Evolutionary conservation across 805 yeast species (phyloP), one percentile per base, ranked within the genome.

Genomic region (Suhomyces prunicola): DNA sequence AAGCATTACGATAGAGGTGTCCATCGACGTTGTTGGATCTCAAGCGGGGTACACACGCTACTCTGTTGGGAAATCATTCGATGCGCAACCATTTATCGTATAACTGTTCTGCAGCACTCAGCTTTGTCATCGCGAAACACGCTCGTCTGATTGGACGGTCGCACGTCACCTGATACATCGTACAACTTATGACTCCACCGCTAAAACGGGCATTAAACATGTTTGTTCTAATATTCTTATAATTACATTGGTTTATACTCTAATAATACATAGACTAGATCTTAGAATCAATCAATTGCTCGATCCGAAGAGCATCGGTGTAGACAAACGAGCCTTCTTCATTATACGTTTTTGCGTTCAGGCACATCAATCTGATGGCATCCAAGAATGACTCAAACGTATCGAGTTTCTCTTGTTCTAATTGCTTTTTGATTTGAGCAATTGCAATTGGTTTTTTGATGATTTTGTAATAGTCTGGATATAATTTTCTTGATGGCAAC

Each of bases 401-500:
- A 19, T 63, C 72, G 49, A 66, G 68, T 52, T 62, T 65, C 23
- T 68, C 74, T 47, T 66, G 68, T 31, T 75, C 73, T 50, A 85
- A 62, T 50, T 76, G 76, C 68, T 81, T 83, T 54, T 71, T 73
- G 50, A 87, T 72, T 57, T 77, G 82, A 49, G 74, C 74, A 48
- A 88, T 67, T 2, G 91, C 78, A 23, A 85, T 80, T 2, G 92
- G 91, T 51, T 71, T 69, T 57, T 73, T 69, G 61, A 88, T 86
- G 51, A 83, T 73, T 60, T 77, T 73, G 65, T 87, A 93, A 67
- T 93, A 93, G 69, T 93, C 97, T 0, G 97, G 94, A 67, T 90
- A 93, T 50, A 83, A 65, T 66, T 81, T 81, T 57, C 81, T 80
- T 0, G 92, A 80, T 3, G 98, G 98, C 50, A 87, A 73, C 46